Evolutionary conservation across 2,329 filamentous ascomycete genomes (phyloP).

Genomic region (Chaetomiaceae sp.): DNA sequence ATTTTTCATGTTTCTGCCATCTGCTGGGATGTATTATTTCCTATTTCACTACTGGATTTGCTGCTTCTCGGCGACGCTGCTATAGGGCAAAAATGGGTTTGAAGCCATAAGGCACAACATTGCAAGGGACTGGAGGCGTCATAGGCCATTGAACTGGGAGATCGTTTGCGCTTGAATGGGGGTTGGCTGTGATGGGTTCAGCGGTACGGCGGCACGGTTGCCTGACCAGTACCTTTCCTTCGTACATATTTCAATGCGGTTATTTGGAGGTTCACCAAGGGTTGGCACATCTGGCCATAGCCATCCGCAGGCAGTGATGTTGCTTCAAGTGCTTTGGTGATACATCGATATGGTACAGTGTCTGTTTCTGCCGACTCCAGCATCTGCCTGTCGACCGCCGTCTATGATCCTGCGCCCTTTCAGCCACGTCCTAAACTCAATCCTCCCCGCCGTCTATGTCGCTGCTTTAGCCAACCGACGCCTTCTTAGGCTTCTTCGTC

Average conservation of each 20-base stretch:
- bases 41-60: neutral
- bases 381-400: neutral
- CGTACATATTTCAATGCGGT: constrained; percentile 10
- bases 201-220: neutral
- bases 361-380: neutral
- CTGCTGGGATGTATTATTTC: constrained; percentile 13
- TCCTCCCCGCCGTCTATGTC: neutral
- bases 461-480: constrained; percentile 44
- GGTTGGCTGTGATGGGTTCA: neutral
- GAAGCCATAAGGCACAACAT: neutral
- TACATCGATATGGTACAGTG: constrained; percentile 17
- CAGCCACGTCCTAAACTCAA: neutral
- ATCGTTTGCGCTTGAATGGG: neutral
- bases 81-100: neutral
- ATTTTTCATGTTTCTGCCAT: neutral
- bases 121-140: constrained; percentile 1
- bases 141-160: neutral
- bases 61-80: neutral
- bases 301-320: no score
- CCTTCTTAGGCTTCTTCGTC: constrained; percentile 96
- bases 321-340: no score
- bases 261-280: no score
- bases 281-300: no score
- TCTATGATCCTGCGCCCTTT: neutral
- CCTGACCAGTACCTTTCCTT: neutral